Evolutionary conservation across 2,329 filamentous ascomycete species (phyloP), one percentile per base, ranked within the genome.

Genomic region (Fusarium sp.): DNA sequence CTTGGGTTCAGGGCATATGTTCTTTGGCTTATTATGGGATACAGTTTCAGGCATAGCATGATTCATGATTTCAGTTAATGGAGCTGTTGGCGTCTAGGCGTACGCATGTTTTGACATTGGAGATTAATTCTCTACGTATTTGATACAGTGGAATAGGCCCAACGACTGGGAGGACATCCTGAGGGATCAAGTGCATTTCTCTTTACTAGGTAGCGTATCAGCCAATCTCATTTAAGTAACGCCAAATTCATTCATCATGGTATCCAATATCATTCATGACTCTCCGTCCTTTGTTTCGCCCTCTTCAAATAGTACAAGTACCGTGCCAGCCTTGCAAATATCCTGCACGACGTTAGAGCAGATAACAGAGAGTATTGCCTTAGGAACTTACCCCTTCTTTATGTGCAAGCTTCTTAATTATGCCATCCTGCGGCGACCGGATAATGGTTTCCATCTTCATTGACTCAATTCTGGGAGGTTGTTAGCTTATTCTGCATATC

Each of bases 371-470:
- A 18, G 7, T 8, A 14, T 22, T 22, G 18, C 5, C 36, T 8
- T 7, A 35, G 30, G n/a, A 39, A 81, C 91, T 86, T 86, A 93
- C 92, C 67, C 93, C 93, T 84, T 92, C 89, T 79, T 91, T 90
- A 79, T 95, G 93, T 44, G 92, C 92, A 64, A 95, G 83, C 80
- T 90, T 92, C 81, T 93, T 91, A 70, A 95, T 88, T 2, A 90
- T 85, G 12, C 93, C 93, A 66, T 90, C 88, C 72, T 94, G 92
- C 13, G 93, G 93, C 59, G 92, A 94, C 69, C 93, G 88, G 76
- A 95, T 95, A 3, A 95, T 91, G 4, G 93, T 95, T 81, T 95
- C 93, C 93, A 95, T 95, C 86, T 95, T 95, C 93, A 95, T 95
- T 66, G 93, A 95, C 83, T 95, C 93, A 78, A 95, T 95, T 3